These are phyloP conservation scores for Trichoderma endophyticum DNA, from an alignment of 2,329 filamentous ascomycete species.

Conservation along the genomic window DNA sequence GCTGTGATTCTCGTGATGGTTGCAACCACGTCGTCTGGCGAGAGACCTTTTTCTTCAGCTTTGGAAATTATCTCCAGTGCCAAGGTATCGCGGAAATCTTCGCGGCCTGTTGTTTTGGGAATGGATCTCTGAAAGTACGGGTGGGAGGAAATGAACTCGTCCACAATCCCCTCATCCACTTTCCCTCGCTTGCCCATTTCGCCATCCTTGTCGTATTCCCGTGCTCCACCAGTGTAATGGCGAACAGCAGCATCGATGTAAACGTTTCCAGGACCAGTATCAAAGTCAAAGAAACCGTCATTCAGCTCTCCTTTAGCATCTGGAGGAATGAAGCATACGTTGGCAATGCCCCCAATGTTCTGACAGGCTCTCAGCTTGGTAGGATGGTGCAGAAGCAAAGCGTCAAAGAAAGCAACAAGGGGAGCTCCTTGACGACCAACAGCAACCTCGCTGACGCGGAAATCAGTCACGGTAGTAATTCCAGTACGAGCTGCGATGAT, in stretches of 20 bases:
- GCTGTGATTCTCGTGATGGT: conserved; percentile 48
- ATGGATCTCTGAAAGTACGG: conserved; percentile 42
- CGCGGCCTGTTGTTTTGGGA: conserved; percentile 48
- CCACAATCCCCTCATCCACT: conserved; percentile 40
- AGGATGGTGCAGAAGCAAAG: conserved; percentile 46
- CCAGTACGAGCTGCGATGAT: conserved; percentile 52
- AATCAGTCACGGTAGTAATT: conserved; percentile 50
- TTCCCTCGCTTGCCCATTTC: conserved; percentile 40
- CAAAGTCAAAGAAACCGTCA: conserved; percentile 34
- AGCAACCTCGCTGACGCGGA: conserved; percentile 46
- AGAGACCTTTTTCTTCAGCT: conserved; percentile 37
- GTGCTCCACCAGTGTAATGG: conserved; percentile 36
- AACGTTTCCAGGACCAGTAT: conserved; percentile 47
- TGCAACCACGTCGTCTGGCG: conserved; percentile 44
- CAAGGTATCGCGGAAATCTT: conserved; percentile 49
- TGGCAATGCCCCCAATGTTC: conserved; percentile 53
- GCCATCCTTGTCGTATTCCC: conserved; percentile 49
- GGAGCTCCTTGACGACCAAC: conserved; percentile 47
- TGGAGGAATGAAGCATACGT: conserved; percentile 47
- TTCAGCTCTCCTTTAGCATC: conserved; percentile 6
- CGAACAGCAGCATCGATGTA: conserved; percentile 29
- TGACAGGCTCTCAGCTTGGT: conserved; percentile 49
- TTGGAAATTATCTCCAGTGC: conserved; percentile 43
- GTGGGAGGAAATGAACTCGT: conserved; percentile 38
- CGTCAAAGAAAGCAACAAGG: conserved; percentile 49